Conservation (phyloP, 345 rosid genomes). For the Salix koriyanagi region DNA sequence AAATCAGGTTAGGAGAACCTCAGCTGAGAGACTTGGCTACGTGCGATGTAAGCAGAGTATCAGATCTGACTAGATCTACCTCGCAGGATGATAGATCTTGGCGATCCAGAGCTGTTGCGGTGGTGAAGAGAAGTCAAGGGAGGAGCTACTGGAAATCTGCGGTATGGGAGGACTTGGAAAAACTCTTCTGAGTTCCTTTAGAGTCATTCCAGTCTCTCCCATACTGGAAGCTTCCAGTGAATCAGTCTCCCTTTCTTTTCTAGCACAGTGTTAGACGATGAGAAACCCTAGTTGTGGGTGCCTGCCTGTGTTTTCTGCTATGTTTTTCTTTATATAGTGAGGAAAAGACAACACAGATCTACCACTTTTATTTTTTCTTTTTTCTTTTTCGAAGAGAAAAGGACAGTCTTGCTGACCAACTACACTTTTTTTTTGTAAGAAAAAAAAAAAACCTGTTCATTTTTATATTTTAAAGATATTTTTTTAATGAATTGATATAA, state of each 20-base stretch:
- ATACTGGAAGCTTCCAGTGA: neutral
- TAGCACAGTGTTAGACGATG: neutral
- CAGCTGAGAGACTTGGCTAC: too few relatives aligned
- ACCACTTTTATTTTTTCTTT: too few relatives aligned
- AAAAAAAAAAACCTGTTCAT: too few relatives aligned
- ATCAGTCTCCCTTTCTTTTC: neutral
- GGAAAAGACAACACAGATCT: slow-evolving; percentile 18
- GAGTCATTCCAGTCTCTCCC: neutral
- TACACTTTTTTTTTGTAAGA: too few relatives aligned
- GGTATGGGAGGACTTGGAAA: neutral
- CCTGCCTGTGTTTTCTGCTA: too few relatives aligned
- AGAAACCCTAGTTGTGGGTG: neutral
- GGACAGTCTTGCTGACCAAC: too few relatives aligned
- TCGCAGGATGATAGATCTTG: neutral
- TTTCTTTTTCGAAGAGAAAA: too few relatives aligned
- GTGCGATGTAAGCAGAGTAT: too few relatives aligned
- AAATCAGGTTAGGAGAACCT: too few relatives aligned
- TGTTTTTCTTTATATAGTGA: neutral
- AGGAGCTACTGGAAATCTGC: neutral
- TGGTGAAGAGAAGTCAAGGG: neutral
- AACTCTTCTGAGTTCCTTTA: neutral
- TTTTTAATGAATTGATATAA: too few relatives aligned
- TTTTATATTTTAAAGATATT: too few relatives aligned
- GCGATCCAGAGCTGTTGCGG: too few relatives aligned
- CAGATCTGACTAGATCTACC: neutral